A percentile compares a stretch with the other conserved stretches of the same genome.
phyloP scores from a whole-genome alignment of 1,284 basidiomycete species.

The Pseudozyma pruni region DNA sequence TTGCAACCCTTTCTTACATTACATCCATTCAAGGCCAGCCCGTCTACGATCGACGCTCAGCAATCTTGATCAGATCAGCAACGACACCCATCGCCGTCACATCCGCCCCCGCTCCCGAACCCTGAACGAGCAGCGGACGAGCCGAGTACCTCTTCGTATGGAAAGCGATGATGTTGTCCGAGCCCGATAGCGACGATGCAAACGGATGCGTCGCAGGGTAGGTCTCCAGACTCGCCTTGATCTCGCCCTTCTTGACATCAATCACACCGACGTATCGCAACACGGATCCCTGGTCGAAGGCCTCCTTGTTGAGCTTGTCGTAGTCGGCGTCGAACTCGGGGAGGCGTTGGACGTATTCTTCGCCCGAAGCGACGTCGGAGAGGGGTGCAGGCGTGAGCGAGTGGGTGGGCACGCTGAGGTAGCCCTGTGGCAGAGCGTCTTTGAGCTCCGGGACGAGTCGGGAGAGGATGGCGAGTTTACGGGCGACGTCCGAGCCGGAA shows the following conservation, averaged over 20 bases:
- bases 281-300: conserved; percentile 81
- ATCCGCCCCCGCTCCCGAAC: conserved; percentile 92
- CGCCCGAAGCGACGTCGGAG: conserved; percentile 71
- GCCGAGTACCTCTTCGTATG: conserved; percentile 82
- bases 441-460: conserved; percentile 70
- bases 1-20: no score
- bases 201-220: conserved; percentile 91
- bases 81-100: conserved; percentile 98
- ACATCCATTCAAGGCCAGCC: no score
- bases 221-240: conserved; percentile 89
- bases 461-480: conserved; percentile 94
- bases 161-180: conserved; percentile 98
- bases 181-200: conserved; percentile 91
- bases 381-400: conserved; percentile 86
- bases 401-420: conserved; percentile 81
- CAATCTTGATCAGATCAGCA: conserved; percentile 74
- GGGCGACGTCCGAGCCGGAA: conserved; percentile 93
- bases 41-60: conserved; percentile 60
- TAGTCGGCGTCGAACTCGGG: conserved; percentile 87
- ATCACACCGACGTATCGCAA: conserved; percentile 94
- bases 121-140: conserved; percentile 84
- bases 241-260: conserved; percentile 78
- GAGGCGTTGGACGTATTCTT: conserved; percentile 81
- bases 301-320: conserved; percentile 79
- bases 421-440: conserved; percentile 74